Base-by-base conservation (phyloP, 345 rosid genomes). In the Ceriops decandra region DNA sequence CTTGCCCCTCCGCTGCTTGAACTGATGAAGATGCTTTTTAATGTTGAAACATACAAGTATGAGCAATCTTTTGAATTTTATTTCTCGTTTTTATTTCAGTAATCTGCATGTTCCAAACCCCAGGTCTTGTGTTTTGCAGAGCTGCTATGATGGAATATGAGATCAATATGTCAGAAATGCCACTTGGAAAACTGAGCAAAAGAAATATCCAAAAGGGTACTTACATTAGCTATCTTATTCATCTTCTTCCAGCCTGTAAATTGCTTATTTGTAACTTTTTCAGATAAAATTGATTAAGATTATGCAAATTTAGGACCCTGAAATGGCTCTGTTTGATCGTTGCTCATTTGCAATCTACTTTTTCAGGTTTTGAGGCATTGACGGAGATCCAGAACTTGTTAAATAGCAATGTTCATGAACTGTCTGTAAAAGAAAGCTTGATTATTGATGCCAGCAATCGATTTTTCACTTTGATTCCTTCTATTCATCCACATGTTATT, bases 111-210 rank as follows among this genome's bases (percentile, higher is more conserved):
- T 68, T 63, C 75, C 35, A 74, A 70, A 49, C 52, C 53, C 58
- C 17, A 67, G 36, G 69, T 74, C 56, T 74, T 76, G 70, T 63
- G 26, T 72, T 77, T 53, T 77, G 77, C 87, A 95, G 97, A 84
- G 86, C 90, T 81, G 97, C 99, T 72, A 91, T 90, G 99, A 85
- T 87, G 98, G 99, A 91, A 82, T 95, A 90, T 69, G 87, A 91
- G 83, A 95, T 91, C 75, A 95, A 95, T 71, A 87, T 91, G 97
- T 84, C 91, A 51, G 99, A 91, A 88, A 95, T 91, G 98, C 98
- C 98, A 16, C 99, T 90, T 69, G 99, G 98, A 80, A 95, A 92
- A 68, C 84, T 95, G 77, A 91, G 99, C 82, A 90, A 90, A 85
- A 81, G 57, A 66, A 91, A 91, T 79, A 91, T 95, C 70, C 91